Evolutionary conservation across 306 rosid species (phyloP).

Genomic region (Acacia crassicarpa): DNA sequence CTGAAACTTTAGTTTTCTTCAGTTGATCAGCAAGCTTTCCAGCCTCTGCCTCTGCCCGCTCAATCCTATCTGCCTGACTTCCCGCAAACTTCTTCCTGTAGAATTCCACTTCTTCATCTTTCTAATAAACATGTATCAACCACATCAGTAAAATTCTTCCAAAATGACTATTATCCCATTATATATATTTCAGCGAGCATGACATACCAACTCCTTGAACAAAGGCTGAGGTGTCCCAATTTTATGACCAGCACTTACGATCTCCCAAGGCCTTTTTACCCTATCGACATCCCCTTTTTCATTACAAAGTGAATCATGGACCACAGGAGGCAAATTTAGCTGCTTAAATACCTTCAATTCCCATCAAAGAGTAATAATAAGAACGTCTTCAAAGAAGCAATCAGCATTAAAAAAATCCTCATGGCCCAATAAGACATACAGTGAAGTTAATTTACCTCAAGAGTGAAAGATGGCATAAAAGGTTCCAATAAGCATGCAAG

Average conservation of each 20-base stretch:
- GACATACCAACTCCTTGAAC: constrained; percentile 86
- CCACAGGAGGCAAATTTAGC: constrained; percentile 65
- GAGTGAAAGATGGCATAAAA: constrained; percentile 84
- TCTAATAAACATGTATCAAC: constrained; percentile 48
- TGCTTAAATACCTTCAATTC: constrained; percentile 78
- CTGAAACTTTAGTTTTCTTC: constrained; percentile 74
- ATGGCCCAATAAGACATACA: background rate
- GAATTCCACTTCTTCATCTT: constrained; percentile 81
- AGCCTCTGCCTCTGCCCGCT: constrained; percentile 81
- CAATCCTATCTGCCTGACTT: constrained; percentile 90
- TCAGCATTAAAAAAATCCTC: background rate
- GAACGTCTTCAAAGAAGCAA: constrained; percentile 21
- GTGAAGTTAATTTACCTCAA: constrained; percentile 53
- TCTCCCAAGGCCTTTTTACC: constrained; percentile 77
- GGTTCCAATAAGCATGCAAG: constrained; percentile 91
- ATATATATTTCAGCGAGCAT: constrained; percentile 6
- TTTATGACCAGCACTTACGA: constrained; percentile 75
- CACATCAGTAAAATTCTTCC: constrained; percentile 16
- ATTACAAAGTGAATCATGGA: constrained; percentile 62
- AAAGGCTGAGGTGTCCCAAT: constrained; percentile 86
- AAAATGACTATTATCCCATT: constrained; percentile 5
- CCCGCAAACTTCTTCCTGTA: constrained; percentile 79
- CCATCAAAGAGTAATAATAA: constrained; percentile 17
- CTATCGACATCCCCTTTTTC: constrained; percentile 72
- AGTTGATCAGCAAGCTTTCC: constrained; percentile 70